Percentiles rank a stretch among this genome's conserved stretches.
Conservation (phyloP, 2,329 filamentous ascomycete genomes). For the Monosporascus cannonballus region DNA sequence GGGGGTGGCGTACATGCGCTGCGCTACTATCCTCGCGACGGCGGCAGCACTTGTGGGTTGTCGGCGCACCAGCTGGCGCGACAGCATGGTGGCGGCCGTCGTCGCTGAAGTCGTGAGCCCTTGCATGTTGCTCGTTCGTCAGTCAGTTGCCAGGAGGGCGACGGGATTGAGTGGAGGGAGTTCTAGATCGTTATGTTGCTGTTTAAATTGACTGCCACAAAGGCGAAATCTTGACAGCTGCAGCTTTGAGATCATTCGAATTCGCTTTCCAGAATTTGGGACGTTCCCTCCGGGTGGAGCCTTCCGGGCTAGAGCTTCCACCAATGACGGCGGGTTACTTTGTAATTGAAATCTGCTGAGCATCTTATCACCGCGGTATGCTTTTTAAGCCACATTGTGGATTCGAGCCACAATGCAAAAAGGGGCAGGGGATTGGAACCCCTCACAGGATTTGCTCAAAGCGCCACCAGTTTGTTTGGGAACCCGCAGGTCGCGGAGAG, state of each 20-base stretch:
- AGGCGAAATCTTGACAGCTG: not conserved
- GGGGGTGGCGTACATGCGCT: constrained; percentile 56
- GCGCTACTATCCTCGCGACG: constrained; percentile 26
- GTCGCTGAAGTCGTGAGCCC: constrained; percentile 24
- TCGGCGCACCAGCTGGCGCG: constrained; percentile 26
- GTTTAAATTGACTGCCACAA: not conserved
- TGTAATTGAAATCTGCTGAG: not conserved
- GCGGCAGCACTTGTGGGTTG: constrained; percentile 16
- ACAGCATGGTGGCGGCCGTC: constrained; percentile 20
- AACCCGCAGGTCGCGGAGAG: too few relatives aligned
- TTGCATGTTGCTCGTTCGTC: constrained; percentile 18
- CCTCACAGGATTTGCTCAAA: not conserved
- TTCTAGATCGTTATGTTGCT: not conserved
- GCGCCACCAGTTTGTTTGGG: too few relatives aligned
- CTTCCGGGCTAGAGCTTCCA: not conserved
- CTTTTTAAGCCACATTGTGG: not conserved
- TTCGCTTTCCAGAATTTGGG: not conserved
- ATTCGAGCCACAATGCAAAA: not conserved
- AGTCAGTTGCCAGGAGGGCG: not conserved
- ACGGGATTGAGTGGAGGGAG: not conserved
- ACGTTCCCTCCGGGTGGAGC: not conserved
- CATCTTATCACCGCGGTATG: not conserved
- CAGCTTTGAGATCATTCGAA: not conserved
- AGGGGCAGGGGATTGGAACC: not conserved
- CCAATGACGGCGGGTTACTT: not conserved